These are phyloP conservation scores for Hanseniaspora jakobsenii DNA, from an alignment of 805 yeast species.

Conservation along the genomic window DNA sequence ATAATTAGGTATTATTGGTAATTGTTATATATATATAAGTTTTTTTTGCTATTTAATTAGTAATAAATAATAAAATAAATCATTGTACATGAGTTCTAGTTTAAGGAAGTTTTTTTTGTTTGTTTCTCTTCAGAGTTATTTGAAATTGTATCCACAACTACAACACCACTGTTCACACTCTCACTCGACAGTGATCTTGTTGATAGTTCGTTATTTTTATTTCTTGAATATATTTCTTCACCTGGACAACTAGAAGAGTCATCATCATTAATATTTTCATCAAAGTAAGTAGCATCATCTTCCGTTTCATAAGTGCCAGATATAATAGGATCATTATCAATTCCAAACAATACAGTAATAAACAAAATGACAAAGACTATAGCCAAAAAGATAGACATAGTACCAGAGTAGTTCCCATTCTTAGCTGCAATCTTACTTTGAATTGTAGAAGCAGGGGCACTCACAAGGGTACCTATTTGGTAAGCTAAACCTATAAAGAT, in stretches of 20 bases:
- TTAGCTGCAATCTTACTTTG: slow-evolving; percentile 48
- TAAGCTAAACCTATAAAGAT: slow-evolving; percentile 53
- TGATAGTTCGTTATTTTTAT: too few species aligned
- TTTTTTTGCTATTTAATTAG: too few species aligned
- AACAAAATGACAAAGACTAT: slow-evolving; percentile 46
- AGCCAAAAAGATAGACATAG: slow-evolving; percentile 57
- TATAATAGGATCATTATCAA: slow-evolving; percentile 34
- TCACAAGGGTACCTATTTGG: slow-evolving; percentile 57
- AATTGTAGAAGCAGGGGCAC: slow-evolving; percentile 58
- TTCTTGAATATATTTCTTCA: too few species aligned
- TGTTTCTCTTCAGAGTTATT: background rate
- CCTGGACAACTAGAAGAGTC: background rate
- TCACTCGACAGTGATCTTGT: too few species aligned
- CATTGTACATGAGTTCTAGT: too few species aligned
- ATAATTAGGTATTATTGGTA: background rate
- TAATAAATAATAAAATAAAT: too few species aligned
- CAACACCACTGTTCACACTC: background rate
- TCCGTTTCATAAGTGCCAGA: slow-evolving; percentile 5
- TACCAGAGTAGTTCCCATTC: slow-evolving; percentile 42
- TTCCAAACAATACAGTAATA: slow-evolving; percentile 43
- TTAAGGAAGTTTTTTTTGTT: too few species aligned
- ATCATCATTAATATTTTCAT: background rate
- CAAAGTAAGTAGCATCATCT: background rate
- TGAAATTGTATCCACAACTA: background rate
- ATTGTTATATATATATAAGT: too few species aligned